These are phyloP conservation scores for Aegilops umbellulata DNA, from an alignment of 176 grass and related monocot genomes.

Conservation along the genomic window DNA sequence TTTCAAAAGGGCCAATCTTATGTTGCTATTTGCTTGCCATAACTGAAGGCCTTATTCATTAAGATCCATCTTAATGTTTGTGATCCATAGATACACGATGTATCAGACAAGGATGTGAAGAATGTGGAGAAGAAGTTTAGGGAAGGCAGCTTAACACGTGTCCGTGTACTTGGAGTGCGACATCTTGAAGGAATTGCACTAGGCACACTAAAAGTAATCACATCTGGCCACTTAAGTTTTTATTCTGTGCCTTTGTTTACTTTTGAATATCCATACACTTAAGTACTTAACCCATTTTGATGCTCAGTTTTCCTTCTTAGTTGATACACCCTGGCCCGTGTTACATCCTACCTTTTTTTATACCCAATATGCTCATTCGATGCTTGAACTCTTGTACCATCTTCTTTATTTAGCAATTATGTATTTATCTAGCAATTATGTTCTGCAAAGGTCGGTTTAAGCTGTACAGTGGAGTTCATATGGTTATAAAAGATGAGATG, in stretches of 20 bases:
- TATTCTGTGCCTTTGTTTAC: constrained; percentile 19
- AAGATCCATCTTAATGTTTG: constrained; percentile 20
- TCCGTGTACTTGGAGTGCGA: constrained; percentile 75
- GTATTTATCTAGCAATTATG: not conserved
- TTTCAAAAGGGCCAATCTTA: not conserved
- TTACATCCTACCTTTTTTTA: not conserved
- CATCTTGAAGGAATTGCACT: constrained; percentile 91
- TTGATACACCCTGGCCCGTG: not conserved
- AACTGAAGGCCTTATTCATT: constrained; percentile 10
- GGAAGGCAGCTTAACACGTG: constrained; percentile 66
- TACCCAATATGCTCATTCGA: not conserved
- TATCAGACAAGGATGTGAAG: constrained; percentile 72
- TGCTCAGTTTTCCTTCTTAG: not conserved
- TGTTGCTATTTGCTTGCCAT: not conserved
- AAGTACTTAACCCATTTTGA: not conserved
- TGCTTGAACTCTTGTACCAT: not conserved
- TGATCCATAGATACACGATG: constrained; percentile 65
- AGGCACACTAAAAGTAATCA: constrained; percentile 72
- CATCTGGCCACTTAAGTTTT: not conserved
- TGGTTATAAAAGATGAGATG: not conserved
- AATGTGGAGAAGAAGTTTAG: constrained; percentile 89
- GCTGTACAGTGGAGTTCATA: not conserved
- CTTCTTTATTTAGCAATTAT: not conserved
- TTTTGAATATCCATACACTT: constrained; percentile 15
- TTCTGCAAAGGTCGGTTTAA: not conserved